Base-by-base conservation (phyloP, 352 stramenopile genomes). In the Phytopythium chamaehyphon region DNA sequence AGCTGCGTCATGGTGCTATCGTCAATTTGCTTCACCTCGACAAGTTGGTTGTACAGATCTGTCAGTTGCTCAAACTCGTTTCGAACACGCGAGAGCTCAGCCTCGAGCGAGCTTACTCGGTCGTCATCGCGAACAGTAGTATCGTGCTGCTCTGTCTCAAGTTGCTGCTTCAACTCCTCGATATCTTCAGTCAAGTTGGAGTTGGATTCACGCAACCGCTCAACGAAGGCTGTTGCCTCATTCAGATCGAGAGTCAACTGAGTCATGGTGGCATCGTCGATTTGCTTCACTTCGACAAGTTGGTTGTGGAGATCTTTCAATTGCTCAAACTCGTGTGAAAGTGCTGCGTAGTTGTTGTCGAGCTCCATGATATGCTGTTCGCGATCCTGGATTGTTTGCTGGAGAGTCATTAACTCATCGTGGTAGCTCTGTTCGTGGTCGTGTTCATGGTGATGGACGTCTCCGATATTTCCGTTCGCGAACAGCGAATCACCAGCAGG, bases 361-460 rank as follows among this genome's bases (percentile, higher is more conserved):
- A 77, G 40, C 43, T 74, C 67, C 14, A 58, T 64, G 40, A 70
- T 51, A 24, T 66, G 43, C 31, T 74, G 64, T 15, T 59, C 50
- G 40, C 68, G 64, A 14, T 70, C 64, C 39, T 72, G 63, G 15
- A 52, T 44, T 49, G 54, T 56, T 38, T 64, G 62, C 10, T 47
- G 60, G 26, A 69, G 48, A n/a, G 76, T 61, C 38, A 77, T 54
- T 16, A 86, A 54, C 52, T 81, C 60, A 45, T 66, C 63, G 22
- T 83, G 62, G 9, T 82, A 52, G 21, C 57, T 56, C 15, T 45
- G 40, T 6, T 78, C 51, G 3, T 61, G 60, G 18, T 69, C 58
- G 5, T 53, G 47, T 10, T 43, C 33, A 42, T 22, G 15, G 74
- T 62, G 7, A 72, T 49, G 12, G 53, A 60, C 21, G 48, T 51